Percentiles rank a stretch among this genome's conserved stretches.
Conservation (phyloP, 2,329 filamentous ascomycete species). For the Ophiostoma piceae region DNA sequence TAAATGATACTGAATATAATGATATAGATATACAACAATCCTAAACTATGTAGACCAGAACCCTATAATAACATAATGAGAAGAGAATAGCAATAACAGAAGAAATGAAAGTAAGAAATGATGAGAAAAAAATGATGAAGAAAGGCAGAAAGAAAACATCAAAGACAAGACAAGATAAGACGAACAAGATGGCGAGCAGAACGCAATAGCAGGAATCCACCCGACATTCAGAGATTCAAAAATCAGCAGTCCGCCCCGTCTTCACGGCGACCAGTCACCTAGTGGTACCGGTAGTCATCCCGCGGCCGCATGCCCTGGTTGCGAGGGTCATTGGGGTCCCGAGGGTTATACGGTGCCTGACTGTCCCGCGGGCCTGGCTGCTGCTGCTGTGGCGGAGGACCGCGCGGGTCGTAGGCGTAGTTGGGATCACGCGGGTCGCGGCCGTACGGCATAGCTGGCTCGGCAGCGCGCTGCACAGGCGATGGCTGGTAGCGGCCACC, state of each 20-base stretch:
- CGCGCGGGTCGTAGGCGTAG: slow-evolving; percentile 33
- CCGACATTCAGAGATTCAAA: background rate
- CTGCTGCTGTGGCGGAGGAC: slow-evolving; percentile 24
- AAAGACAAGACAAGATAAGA: background rate
- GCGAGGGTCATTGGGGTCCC: slow-evolving; percentile 24
- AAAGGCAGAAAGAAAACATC: too few relatives aligned
- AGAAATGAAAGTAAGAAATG: background rate
- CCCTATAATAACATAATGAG: background rate
- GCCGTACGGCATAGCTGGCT: slow-evolving; percentile 20
- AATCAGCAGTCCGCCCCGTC: too few relatives aligned
- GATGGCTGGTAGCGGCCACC: slow-evolving; percentile 30
- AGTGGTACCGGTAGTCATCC: slow-evolving; percentile 29
- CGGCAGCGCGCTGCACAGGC: slow-evolving; percentile 27
- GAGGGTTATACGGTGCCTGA: slow-evolving; percentile 20
- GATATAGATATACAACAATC: slow-evolving; percentile 9
- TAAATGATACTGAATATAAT: background rate
- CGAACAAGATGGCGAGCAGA: background rate
- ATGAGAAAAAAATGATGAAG: background rate
- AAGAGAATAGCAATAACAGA: background rate
- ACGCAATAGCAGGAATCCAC: background rate
- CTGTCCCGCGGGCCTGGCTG: background rate
- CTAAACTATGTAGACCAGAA: slow-evolving; percentile 3
- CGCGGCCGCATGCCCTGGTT: slow-evolving; percentile 28
- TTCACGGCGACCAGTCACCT: background rate
- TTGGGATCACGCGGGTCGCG: slow-evolving; percentile 27